Base-by-base conservation (phyloP, 2,329 filamentous ascomycete genomes). In the Lecanicillium sp. region DNA sequence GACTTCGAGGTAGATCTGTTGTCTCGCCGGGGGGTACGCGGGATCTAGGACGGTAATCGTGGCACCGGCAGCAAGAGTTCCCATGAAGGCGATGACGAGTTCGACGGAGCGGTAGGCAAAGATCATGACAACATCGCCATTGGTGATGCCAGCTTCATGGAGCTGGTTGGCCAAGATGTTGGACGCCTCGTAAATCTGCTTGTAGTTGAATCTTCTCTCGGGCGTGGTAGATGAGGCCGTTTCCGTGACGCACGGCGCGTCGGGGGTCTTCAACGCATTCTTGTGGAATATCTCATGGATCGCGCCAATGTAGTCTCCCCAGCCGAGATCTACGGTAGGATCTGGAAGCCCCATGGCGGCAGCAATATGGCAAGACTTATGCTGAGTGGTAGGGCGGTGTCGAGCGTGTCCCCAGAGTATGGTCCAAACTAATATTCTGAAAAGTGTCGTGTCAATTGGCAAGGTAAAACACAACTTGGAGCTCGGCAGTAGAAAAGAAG, bases 41-140 rank as follows among this genome's bases (percentile, higher is more conserved):
- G 88, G 89, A 56, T 95, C 88, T 15, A 95, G 73, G 30, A 83
- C 75, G 4, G 65, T 77, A 47, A 80, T 66, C 5, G 73, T 80
- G 33, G 74, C 74, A 42, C 80, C 81, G 34, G 80, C 71, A 32
- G 22, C 22, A 56, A 78, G 55, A 16, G 71, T 73, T 43, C 88
- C 89, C 85, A 95, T 94, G 38, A 88, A 80, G 27, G 83, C 85
- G 33, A 67, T 54, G 31, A 77, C 67, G 11, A 78, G 58, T 19
- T 77, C 71, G 25, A 95, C 88, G 41, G 79, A 79, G 42, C 89
- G 78, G 61, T 95, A 76, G 40, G 86, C 86, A 55, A 80, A 95
- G 46, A 92, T 85, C 85, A 95, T 94, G 51, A 95, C 87, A 3
- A 95, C 88, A 55, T 96, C 88, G 8, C 87, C 88, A 48, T 78